Base-by-base conservation (phyloP, 2,329 filamentous ascomycete genomes). In the Phialophora chinensis region DNA sequence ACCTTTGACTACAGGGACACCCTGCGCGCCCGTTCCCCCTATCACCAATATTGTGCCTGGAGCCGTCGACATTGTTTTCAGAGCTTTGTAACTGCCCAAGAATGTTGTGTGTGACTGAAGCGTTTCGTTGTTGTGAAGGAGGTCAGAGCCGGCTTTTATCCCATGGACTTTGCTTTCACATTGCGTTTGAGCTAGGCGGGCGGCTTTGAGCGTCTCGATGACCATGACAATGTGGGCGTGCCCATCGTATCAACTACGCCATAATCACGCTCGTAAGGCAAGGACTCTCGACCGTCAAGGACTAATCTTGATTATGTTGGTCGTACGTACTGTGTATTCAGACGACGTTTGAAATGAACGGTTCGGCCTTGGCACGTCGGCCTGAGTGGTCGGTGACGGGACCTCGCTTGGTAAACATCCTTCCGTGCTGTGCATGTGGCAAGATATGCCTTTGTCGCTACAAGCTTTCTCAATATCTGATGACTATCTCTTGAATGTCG, bases 1-100 rank as follows among this genome's bases (percentile, higher is more conserved):
- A 64, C 78, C 78, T 35, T 77, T 74, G 63, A 83, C 75, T 1
- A 85, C 77, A 1, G 83, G 81, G 7, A 81, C 77, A 12, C 83
- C 83, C 72, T 85, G 83, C 29, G 83, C 83, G 7, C 83, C 83
- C 0, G 83, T 85, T 4, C 79, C 83, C 31, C 83, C 82, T 52
- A 85, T 77, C 58, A 85, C 50, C 29, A 67, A 57, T 11, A 67
- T 61, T 27, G 49, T 42, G 27, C 52, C 52, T 12, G 27, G 29
- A 27, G 29, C 17, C 8, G 50, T 61, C 42, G 58, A 50, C 58
- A 61, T 61, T 1, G 11, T 53, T 31, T 20, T 4, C 4, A 23
- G 17, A 11, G 33, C 11, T 33, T 53, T 56, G 54, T 27, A 12
- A 35, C n/a, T 33, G 25, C 10, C 25, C 33, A 12, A 53, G 44